phyloP scores from a whole-genome alignment of 305 asterid genomes.

The Striga hermonthica region DNA sequence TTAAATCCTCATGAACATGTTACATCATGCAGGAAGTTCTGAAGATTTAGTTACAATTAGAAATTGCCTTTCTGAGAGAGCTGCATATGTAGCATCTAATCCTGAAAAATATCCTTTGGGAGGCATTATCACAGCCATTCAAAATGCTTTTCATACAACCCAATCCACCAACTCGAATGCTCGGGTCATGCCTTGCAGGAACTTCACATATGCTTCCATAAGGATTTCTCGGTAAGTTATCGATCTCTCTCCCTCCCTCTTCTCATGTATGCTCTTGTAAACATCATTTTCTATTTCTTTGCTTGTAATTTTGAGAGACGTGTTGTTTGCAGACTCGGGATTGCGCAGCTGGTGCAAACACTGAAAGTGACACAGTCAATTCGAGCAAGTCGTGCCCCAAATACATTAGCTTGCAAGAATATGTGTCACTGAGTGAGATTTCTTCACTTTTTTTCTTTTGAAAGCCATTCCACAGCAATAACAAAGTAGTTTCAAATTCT shows the following conservation, averaged over 20 bases:
- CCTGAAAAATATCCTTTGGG: slow-evolving; percentile 77
- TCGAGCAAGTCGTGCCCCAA: slow-evolving; percentile 62
- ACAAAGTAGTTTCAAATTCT: too few relatives aligned
- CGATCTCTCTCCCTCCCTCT: background rate
- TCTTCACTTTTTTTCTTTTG: slow-evolving; percentile 9
- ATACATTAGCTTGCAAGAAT: slow-evolving; percentile 67
- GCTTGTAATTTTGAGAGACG: slow-evolving; percentile 27
- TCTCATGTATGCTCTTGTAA: background rate
- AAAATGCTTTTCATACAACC: slow-evolving; percentile 71
- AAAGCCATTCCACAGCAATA: background rate
- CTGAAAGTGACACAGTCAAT: slow-evolving; percentile 33
- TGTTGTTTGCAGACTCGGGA: slow-evolving; percentile 74
- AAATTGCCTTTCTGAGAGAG: too few relatives aligned
- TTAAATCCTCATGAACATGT: slow-evolving; percentile 21
- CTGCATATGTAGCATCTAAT: slow-evolving; percentile 81
- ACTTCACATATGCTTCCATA: slow-evolving; percentile 70
- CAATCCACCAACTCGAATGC: slow-evolving; percentile 73
- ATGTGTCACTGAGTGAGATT: slow-evolving; percentile 48
- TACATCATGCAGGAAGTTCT: slow-evolving; percentile 58
- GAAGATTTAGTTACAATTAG: too few relatives aligned
- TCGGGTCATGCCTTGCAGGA: slow-evolving; percentile 69
- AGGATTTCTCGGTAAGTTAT: slow-evolving; percentile 69
- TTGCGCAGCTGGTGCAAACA: slow-evolving; percentile 44
- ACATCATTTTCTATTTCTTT: slow-evolving; percentile 2
- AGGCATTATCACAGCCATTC: slow-evolving; percentile 75